A percentile compares a stretch with the other conserved stretches of the same genome.
Evolutionary conservation across 78 protist genomes (phyloP).

Genomic region (Mastigamoeba balamuthi): DNA sequence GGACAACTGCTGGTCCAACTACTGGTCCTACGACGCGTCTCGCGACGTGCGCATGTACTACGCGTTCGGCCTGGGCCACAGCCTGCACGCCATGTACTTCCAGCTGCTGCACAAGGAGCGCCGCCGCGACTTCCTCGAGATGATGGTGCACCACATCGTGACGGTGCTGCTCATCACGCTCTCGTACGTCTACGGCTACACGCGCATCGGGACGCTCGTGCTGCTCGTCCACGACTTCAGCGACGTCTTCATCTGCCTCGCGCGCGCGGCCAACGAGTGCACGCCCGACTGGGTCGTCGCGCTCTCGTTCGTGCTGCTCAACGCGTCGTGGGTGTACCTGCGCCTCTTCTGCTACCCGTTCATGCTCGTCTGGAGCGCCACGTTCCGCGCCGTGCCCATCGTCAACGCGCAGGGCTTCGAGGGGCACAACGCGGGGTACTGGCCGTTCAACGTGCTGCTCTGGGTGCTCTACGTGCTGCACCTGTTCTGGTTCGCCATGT

Average conservation of each 20-base stretch:
- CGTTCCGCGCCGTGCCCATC: neutral
- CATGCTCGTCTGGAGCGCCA: neutral
- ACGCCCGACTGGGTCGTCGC: neutral
- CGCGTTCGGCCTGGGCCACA: neutral
- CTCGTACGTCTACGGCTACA: neutral
- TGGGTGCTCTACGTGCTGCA: neutral
- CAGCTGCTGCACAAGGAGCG: neutral
- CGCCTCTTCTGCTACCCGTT: neutral
- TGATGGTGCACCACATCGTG: neutral
- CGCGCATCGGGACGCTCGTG: neutral
- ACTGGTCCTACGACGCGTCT: neutral
- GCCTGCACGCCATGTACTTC: neutral
- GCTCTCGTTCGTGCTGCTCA: neutral
- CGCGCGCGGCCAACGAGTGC: neutral
- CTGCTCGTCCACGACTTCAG: neutral
- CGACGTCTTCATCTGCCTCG: neutral
- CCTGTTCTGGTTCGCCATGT: neutral
- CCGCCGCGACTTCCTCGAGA: neutral
- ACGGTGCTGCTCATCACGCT: neutral
- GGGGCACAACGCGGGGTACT: too few relatives aligned
- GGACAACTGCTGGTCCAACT: neutral
- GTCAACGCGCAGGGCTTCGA: neutral
- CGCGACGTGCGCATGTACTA: neutral
- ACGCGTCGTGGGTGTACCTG: neutral
- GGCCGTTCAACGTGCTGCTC: neutral